Evolutionary conservation across 768 basidiomycete species (phyloP), one percentile per base, ranked within the genome.

Genomic region (Collybia sordida): DNA sequence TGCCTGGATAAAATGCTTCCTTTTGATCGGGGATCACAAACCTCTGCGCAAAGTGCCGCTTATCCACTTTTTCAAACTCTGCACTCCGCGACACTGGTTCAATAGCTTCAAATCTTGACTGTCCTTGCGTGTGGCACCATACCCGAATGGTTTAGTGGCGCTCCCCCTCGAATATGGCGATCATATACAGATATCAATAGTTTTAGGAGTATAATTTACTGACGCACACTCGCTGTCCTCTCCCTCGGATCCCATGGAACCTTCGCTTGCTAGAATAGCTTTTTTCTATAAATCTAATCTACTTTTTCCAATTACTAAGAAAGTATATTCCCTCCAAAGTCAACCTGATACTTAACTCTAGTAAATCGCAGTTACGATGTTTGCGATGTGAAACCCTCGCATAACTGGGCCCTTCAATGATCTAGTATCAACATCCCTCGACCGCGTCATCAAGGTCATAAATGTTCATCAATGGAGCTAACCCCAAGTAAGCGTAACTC

Each of bases 21-120:
- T 67, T 66, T 73, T 83, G 81, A 83, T 83, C 81, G 79, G 79
- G 73, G 79, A 83, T 83, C 81, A 83, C 71, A 61, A 62, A 62
- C 64, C 43, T 64, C 56, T 61, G 51, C 72, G 70, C 63, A 65
- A 63, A 46, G 64, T 66, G 61, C 59, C 62, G 64, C 44, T 44
- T 45, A 53, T 53, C 28, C 23, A 23, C 40, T 50, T 27, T 42
- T 59, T 55, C 35, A 54, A 28, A 45, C 54, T 56, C 55, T 55
- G 50, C 46, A 56, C 59, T 56, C 59, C 56, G 60, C 58, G 60
- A 59, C 47, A 49, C 35, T 52, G 49, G 47, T 37, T 36, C 45
- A 48, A 46, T 15, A 23, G 7, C 38, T 50, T 39, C 39, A 39
- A 25, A 6, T 21, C 25, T 42, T 36, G 37, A n/a, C n/a, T n/a